A percentile compares a stretch with the other conserved stretches of the same genome.
These are phyloP conservation scores for Picea sitchensis DNA, from an alignment of 75 land plant species.

Conservation along the genomic window DNA sequence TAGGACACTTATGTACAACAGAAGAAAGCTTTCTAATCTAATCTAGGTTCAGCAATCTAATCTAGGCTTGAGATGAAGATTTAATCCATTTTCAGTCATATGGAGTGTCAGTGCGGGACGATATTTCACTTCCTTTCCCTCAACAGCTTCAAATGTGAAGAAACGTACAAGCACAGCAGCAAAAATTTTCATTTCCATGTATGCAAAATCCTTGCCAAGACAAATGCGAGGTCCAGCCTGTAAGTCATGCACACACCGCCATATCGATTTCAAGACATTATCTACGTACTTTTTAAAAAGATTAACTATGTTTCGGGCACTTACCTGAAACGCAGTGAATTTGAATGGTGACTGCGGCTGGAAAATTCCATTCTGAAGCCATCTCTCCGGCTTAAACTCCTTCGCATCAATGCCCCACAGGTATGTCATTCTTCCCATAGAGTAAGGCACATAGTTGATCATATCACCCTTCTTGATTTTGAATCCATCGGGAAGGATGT, in stretches of 20 bases:
- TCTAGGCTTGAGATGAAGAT: neutral
- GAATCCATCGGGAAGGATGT: slow-evolving; percentile 62
- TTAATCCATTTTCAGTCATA: slow-evolving; percentile 5
- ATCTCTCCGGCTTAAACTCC: slow-evolving; percentile 73
- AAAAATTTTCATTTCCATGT: slow-evolving; percentile 30
- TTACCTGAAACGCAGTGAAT: slow-evolving; percentile 67
- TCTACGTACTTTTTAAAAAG: too few species aligned
- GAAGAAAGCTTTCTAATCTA: too few species aligned
- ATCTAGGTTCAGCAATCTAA: too few species aligned
- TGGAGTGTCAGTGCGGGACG: slow-evolving; percentile 27
- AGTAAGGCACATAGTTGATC: slow-evolving; percentile 39
- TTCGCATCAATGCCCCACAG: slow-evolving; percentile 59
- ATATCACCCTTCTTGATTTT: slow-evolving; percentile 40
- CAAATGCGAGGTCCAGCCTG: slow-evolving; percentile 39
- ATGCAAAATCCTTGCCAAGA: slow-evolving; percentile 32
- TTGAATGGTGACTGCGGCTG: slow-evolving; percentile 46
- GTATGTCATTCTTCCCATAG: slow-evolving; percentile 55
- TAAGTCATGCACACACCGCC: too few species aligned
- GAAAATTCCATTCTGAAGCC: slow-evolving; percentile 58
- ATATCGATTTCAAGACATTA: too few species aligned
- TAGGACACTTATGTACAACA: too few species aligned
- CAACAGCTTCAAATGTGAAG: slow-evolving; percentile 18
- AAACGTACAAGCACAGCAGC: slow-evolving; percentile 20
- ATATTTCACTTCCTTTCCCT: slow-evolving; percentile 18
- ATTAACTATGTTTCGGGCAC: neutral